A percentile compares a stretch with the other conserved stretches of the same genome.
Evolutionary conservation across 805 yeast species (phyloP).

Genomic region (Candida lessepsii): DNA sequence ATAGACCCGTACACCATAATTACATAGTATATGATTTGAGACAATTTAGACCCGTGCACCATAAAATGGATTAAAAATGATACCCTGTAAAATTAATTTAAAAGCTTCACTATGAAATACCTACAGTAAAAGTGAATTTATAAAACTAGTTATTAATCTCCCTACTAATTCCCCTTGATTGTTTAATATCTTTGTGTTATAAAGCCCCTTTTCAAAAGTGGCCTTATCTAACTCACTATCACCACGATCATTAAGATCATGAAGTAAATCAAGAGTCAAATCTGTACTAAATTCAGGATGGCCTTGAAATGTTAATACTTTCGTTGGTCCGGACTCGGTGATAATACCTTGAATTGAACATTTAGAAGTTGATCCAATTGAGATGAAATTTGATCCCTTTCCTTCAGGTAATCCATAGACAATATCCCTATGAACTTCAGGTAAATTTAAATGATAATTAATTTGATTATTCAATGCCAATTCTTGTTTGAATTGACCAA

Average conservation of each 20-base stretch:
- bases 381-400: constrained; percentile 26
- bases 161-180: constrained; percentile 44
- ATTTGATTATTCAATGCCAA: constrained; percentile 6
- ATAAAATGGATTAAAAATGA: too few species aligned
- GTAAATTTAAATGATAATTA: constrained; percentile 30
- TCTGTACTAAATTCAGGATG: constrained; percentile 76
- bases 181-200: constrained; percentile 27
- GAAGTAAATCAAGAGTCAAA: constrained; percentile 25
- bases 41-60: too few species aligned
- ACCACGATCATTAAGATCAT: constrained; percentile 17
- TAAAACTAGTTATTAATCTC: constrained; percentile 34
- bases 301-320: constrained; percentile 74
- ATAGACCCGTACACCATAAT: too few species aligned
- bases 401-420: constrained; percentile 40
- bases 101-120: too few species aligned
- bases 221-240: constrained; percentile 20
- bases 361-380: constrained; percentile 51
- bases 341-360: constrained; percentile 70
- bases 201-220: constrained; percentile 26
- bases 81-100: too few species aligned
- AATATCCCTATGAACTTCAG: constrained; percentile 40
- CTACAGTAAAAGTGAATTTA: constrained; percentile 17
- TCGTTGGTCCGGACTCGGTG: constrained; percentile 40
- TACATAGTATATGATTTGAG: too few species aligned
- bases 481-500: constrained; percentile 36